These are phyloP conservation scores for Antrodiella citrinella DNA, from an alignment of 768 basidiomycete genomes.

Conservation along the genomic window DNA sequence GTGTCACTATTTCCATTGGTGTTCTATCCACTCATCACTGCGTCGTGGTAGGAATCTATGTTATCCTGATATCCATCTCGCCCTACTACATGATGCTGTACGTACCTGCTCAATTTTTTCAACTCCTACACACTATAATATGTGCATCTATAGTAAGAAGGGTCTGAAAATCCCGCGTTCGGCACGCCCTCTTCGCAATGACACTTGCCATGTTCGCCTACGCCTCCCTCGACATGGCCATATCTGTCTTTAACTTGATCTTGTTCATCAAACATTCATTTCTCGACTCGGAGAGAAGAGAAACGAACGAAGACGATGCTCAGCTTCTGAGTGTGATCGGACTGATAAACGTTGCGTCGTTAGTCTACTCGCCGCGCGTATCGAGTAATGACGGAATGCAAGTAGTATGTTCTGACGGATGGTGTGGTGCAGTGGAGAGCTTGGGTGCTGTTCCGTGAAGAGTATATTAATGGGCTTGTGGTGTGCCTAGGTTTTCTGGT, in stretches of 20 bases:
- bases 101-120: no score
- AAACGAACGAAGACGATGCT: neutral
- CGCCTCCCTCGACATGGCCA: neutral
- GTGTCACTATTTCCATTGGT: neutral
- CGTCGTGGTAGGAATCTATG: slow-evolving; percentile 1
- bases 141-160: neutral
- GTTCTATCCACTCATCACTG: neutral
- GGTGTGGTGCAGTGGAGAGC: slow-evolving; percentile 3
- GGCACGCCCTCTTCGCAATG: neutral
- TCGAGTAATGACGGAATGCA: neutral
- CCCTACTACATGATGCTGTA: slow-evolving; percentile 1
- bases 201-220: neutral
- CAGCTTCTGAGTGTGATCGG: neutral
- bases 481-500: neutral
- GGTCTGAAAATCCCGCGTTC: neutral
- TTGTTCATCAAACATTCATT: neutral
- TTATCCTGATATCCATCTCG: slow-evolving; percentile 1
- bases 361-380: neutral
- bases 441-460: slow-evolving; percentile 1
- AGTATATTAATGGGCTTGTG: neutral
- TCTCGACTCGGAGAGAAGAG: neutral
- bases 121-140: no score
- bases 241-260: neutral
- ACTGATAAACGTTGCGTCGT: slow-evolving; percentile 1
- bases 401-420: slow-evolving; percentile 1